Evolutionary conservation across 306 rosid species (phyloP).

Genomic region (Elaeagnus macrophylla): DNA sequence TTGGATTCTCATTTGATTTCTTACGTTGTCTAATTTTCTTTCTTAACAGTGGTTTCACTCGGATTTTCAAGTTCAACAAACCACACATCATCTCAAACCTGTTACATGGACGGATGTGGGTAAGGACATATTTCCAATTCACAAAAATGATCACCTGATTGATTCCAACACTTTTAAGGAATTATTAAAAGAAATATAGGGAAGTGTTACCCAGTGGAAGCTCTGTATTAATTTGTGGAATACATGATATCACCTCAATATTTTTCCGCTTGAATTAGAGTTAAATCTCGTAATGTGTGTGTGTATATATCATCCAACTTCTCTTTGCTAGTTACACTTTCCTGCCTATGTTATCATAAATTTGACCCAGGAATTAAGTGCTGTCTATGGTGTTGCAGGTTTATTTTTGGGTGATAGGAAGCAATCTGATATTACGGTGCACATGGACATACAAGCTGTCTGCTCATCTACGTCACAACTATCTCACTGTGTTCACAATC

Average conservation of each 20-base stretch:
- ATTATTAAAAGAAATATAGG: no score
- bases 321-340: neutral
- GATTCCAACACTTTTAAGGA: no score
- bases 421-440: constrained; percentile 89
- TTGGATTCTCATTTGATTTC: constrained; percentile 1
- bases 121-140: constrained; percentile 24
- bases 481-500: constrained; percentile 70
- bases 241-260: no score
- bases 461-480: constrained; percentile 96
- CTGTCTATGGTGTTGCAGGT: constrained; percentile 48
- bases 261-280: no score
- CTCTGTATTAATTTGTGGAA: no score
- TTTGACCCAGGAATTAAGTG: neutral
- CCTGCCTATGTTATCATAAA: neutral
- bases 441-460: constrained; percentile 99
- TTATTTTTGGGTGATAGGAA: constrained; percentile 82
- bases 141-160: neutral
- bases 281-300: no score
- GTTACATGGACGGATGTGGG: constrained; percentile 73
- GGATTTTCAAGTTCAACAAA: constrained; percentile 78
- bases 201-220: no score
- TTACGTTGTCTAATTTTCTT: constrained; percentile 14
- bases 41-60: constrained; percentile 69
- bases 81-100: constrained; percentile 46
- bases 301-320: no score